Evolutionary conservation across 345 rosid species (phyloP), one percentile per base, ranked within the genome.

Genomic region (Acer saccharum): DNA sequence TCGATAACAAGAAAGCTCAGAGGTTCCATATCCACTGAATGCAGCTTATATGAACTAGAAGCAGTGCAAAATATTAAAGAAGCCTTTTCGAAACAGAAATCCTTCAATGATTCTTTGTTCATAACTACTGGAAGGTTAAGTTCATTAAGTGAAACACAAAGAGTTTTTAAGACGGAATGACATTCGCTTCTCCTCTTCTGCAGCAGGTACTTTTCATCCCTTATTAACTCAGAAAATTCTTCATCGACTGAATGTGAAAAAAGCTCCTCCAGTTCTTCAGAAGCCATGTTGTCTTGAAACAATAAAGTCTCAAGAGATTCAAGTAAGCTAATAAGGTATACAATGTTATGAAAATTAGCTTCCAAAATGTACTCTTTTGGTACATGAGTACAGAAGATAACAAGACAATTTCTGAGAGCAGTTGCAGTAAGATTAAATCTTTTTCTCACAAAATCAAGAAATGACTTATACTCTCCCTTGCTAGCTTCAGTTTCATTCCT

Each of bases 1-100:
- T 90, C 94, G 6, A 90, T 87, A 0, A 90, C 86, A 76, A 90
- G 74, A 39, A 87, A 27, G 17, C 83, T 55, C 48, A 87, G 70
- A 9, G 89, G 87, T 60, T 77, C 35, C 76, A 81, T 73, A 5
- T n/a, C 41, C 10, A 64, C 27, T 1, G 66, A 20, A 57, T 79
- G 67, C 72, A 90, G 81, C 65, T 84, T 84, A 57, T 23, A 68
- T 13, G 90, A 85, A 50, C 77, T 72, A 13, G 84, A 81, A 21
- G 85, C 83, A 9, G 91, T 90, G 77, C 86, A 88, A 12, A 88
- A 84, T 48, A 88, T 48, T 39, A 88, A 23, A 0, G 82, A 58
- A 2, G 90, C 85, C 7, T 0, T 76, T 57, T 77, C 67, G 32
- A 83, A 83, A 70, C 90, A 90, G 76, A 88, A 85, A n/a, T 74